Base-by-base conservation (phyloP, 192 early-diverging fungal species). In the Coemansia sp. region DNA sequence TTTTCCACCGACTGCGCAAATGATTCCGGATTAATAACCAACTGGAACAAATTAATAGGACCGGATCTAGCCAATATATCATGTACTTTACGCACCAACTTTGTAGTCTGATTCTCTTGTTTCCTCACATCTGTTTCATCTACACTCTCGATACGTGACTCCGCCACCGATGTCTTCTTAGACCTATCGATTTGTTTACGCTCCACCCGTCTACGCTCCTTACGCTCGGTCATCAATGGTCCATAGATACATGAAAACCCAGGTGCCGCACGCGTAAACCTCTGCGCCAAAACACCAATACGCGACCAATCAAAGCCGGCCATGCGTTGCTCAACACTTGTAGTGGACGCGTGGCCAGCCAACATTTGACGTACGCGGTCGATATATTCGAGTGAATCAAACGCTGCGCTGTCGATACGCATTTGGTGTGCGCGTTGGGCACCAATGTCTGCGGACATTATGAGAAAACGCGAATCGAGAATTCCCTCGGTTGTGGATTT, bases 1-100 rank as follows among this genome's bases (percentile, higher is more conserved):
- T 99, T 99, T 71, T 99, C 96, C 3, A 99, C 89, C 5, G 93
- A 91, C 82, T 99, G 96, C 5, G 88, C 81, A 73, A 96, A 97
- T 17, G 94, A 94, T 4, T 84, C 72, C 11, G 95, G 96, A 76
- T 99, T 97, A 55, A 92, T 82, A 42, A 96, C 85, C 67, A 99
- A 90, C 66, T 90, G 77, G 72, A 96, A 96, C 61, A 96, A 80
- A 65, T 90, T 90, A 58, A 87, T 81, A 0, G 87, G 82, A 0
- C 87, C 87, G 7, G 67, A 58, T 38, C 86, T 52, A 12, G 83
- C 69, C 58, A 97, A 55, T 32, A 90, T 77, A 8, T 75, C 70
- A 58, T 85, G 82, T 18, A 98, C 88, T 29, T 69, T 67, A 42
- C 83, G 80, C n/a, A 97, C 94, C 54, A 89, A 89, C 31, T 84